phyloP scores from a whole-genome alignment of 2,329 filamentous ascomycete genomes.

The Microthyrium microscopicum region DNA sequence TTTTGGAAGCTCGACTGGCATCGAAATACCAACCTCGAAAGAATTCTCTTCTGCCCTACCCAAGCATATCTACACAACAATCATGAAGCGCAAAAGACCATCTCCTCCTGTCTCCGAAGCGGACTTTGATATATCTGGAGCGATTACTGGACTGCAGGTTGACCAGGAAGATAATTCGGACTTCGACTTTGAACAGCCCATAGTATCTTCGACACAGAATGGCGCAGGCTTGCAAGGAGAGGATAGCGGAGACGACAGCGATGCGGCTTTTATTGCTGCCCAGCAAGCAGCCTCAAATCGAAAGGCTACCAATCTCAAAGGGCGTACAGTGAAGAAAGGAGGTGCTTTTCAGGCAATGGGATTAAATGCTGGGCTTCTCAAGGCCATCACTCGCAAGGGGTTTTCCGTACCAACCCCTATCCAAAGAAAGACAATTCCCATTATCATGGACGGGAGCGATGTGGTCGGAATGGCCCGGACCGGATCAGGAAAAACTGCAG shows the following conservation, averaged over 20 bases:
- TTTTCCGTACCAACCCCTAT: slow-evolving; percentile 95
- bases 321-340: slow-evolving; percentile 78
- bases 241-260: slow-evolving; percentile 40
- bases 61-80: too few species aligned
- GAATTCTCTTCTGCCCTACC: too few species aligned
- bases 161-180: slow-evolving; percentile 1
- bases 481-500: slow-evolving; percentile 96
- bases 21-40: too few species aligned
- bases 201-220: slow-evolving; percentile 7
- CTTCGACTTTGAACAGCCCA: background rate
- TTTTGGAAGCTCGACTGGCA: too few species aligned
- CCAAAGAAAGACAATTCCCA: slow-evolving; percentile 87
- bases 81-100: too few species aligned
- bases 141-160: slow-evolving; percentile 12
- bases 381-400: slow-evolving; percentile 83
- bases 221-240: slow-evolving; percentile 22
- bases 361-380: slow-evolving; percentile 65
- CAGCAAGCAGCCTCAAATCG: slow-evolving; percentile 76
- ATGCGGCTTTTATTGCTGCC: slow-evolving; percentile 82
- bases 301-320: slow-evolving; percentile 67
- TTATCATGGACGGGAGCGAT: slow-evolving; percentile 79
- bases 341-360: slow-evolving; percentile 95
- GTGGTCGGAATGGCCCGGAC: slow-evolving; percentile 98
- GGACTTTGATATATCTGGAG: slow-evolving; percentile 72
- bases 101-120: slow-evolving; percentile 79